These are phyloP conservation scores for Fusarium caatingaense DNA, from an alignment of 2,329 filamentous ascomycete species.

Conservation along the genomic window DNA sequence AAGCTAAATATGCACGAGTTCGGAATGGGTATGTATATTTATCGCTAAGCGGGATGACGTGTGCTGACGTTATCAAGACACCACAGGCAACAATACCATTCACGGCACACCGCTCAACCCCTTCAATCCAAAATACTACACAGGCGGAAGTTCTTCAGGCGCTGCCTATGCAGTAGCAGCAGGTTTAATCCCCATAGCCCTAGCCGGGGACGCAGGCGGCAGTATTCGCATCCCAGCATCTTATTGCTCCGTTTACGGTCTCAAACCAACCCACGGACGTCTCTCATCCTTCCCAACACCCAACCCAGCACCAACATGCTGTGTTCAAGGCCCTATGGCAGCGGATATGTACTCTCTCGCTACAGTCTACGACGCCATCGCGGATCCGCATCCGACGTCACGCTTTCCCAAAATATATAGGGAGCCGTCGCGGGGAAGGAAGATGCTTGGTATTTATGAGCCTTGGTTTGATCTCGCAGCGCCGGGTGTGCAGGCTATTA, in stretches of 20 bases:
- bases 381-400: conserved; percentile 69
- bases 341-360: conserved; percentile 74
- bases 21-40: conserved; percentile 67
- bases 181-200: conserved; percentile 76
- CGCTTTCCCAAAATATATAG: conserved; percentile 61
- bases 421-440: conserved; percentile 47
- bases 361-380: conserved; percentile 71
- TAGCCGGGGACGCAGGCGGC: conserved; percentile 79
- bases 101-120: conserved; percentile 83
- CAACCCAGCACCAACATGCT: conserved; percentile 69
- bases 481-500: conserved; percentile 56
- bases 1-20: conserved; percentile 84
- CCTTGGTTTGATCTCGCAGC: conserved; percentile 68
- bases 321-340: conserved; percentile 76
- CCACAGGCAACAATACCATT: conserved; percentile 78
- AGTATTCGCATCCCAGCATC: conserved; percentile 78
- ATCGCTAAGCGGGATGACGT: neutral
- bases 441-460: conserved; percentile 70
- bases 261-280: conserved; percentile 77
- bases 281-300: conserved; percentile 71
- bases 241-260: conserved; percentile 78
- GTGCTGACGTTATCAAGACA: conserved; percentile 60
- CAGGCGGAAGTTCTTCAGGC: conserved; percentile 80
- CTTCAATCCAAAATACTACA: conserved; percentile 77
- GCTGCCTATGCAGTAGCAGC: conserved; percentile 76